These are phyloP conservation scores for Aspergillus funiculosus DNA, from an alignment of 495 filamentous ascomycete genomes.

Conservation along the genomic window DNA sequence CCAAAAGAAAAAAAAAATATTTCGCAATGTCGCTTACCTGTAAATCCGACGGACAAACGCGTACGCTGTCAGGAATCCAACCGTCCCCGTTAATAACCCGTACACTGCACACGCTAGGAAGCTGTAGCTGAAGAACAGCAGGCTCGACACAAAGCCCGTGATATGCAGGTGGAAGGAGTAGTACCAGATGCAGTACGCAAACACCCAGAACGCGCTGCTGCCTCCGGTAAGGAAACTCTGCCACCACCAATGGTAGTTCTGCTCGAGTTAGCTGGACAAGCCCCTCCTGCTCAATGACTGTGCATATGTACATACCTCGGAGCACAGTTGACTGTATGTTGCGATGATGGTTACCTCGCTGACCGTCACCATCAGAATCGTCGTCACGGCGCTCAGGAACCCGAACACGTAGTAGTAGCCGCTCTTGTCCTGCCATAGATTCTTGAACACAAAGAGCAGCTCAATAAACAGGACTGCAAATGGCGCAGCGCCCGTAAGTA, in stretches of 20 bases:
- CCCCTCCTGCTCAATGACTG: not conserved
- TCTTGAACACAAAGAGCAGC: constrained; percentile 86
- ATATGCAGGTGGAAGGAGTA: constrained; percentile 79
- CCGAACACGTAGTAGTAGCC: constrained; percentile 96
- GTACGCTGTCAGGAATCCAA: constrained; percentile 85
- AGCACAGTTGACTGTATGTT: constrained; percentile 80
- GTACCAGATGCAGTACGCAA: constrained; percentile 82
- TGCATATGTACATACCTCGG: constrained; percentile 48
- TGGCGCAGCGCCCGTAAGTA: constrained; percentile 77
- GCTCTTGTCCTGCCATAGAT: constrained; percentile 86
- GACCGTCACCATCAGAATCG: constrained; percentile 72
- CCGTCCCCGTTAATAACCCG: constrained; percentile 75
- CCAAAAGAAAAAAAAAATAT: not conserved
- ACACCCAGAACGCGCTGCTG: constrained; percentile 78
- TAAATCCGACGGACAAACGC: constrained; percentile 87
- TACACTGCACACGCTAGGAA: constrained; percentile 78
- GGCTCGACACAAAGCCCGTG: constrained; percentile 68
- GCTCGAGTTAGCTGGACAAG: constrained; percentile 14
- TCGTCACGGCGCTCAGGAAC: constrained; percentile 70
- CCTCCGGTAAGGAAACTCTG: constrained; percentile 81
- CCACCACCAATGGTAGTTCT: constrained; percentile 98
- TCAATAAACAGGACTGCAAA: constrained; percentile 95
- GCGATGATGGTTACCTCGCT: constrained; percentile 86
- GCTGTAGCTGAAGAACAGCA: constrained; percentile 86
- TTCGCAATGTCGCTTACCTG: constrained; percentile 54